Evolutionary conservation across 164 flowering plant genomes (phyloP).

Genomic region (Kalanchoe fedtschenkoi): DNA sequence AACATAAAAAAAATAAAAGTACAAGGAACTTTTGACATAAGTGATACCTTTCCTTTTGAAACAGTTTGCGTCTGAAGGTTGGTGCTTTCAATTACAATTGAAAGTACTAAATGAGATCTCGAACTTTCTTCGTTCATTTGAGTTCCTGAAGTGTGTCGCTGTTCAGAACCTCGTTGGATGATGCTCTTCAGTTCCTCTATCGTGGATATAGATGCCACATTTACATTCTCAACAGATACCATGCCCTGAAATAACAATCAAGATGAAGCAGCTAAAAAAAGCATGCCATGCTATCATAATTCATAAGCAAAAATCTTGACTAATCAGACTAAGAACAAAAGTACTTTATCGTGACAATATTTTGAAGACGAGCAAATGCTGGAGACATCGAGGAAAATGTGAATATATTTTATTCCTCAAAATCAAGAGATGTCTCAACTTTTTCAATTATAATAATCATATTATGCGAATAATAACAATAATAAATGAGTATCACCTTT

Average conservation of each 20-base stretch:
- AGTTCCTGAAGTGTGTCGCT: constrained; percentile 81
- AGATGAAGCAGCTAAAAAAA: background rate
- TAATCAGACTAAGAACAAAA: background rate
- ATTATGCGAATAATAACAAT: background rate
- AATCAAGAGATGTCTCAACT: background rate
- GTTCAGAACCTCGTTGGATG: constrained; percentile 73
- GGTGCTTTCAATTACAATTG: constrained; percentile 83
- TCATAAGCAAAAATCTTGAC: background rate
- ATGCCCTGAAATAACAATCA: constrained; percentile 61
- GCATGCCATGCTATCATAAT: too few relatives aligned
- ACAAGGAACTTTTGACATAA: too few relatives aligned
- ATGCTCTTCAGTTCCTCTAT: constrained; percentile 59
- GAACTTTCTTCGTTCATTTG: constrained; percentile 98
- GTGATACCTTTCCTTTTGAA: constrained; percentile 82
- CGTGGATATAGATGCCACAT: constrained; percentile 56
- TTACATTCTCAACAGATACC: constrained; percentile 89
- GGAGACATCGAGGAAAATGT: background rate
- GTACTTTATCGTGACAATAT: background rate
- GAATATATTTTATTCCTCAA: background rate
- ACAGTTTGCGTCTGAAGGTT: constrained; percentile 87
- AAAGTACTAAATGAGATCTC: constrained; percentile 86
- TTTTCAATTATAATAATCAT: background rate
- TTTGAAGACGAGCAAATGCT: background rate
- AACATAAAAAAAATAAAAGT: too few relatives aligned
- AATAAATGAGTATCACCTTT: constrained; percentile 38